These are phyloP conservation scores for Botrytis sinoallii DNA, from an alignment of 2,329 filamentous ascomycete species.

Conservation along the genomic window DNA sequence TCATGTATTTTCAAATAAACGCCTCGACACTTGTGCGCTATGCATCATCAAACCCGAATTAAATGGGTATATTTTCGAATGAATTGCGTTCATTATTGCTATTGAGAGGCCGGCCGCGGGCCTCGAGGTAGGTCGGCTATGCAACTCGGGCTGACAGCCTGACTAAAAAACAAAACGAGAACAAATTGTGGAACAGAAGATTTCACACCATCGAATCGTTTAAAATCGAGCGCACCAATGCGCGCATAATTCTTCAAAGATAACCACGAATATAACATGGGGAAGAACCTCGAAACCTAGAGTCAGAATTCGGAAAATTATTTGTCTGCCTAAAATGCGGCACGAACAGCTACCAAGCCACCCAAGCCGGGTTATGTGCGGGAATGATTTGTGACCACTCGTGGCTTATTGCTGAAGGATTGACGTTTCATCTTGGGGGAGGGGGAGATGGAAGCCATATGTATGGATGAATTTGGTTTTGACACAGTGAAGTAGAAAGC, in stretches of 20 bases:
- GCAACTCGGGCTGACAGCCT: neutral
- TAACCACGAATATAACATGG: neutral
- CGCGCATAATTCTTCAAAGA: too few species aligned
- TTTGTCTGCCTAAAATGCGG: neutral
- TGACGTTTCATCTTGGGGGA: neutral
- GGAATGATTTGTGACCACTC: neutral
- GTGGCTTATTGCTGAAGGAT: neutral
- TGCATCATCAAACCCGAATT: neutral
- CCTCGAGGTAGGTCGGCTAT: neutral
- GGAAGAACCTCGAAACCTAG: neutral
- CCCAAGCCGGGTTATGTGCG: neutral
- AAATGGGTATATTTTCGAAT: neutral
- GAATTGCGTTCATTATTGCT: too few species aligned
- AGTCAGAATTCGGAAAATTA: neutral
- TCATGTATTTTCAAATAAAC: neutral
- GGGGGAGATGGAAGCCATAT: neutral
- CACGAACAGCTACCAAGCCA: neutral
- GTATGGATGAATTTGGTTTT: fast-evolving
- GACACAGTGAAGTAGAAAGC: neutral
- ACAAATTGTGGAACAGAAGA: neutral
- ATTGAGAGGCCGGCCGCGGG: neutral
- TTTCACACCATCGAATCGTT: neutral
- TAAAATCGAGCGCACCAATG: neutral
- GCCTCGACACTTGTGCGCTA: neutral
- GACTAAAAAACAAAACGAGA: neutral